Percentiles rank a stretch among this genome's conserved stretches.
phyloP scores from a whole-genome alignment of 2,329 filamentous ascomycete genomes.

The Colletotrichum noveboracense region DNA sequence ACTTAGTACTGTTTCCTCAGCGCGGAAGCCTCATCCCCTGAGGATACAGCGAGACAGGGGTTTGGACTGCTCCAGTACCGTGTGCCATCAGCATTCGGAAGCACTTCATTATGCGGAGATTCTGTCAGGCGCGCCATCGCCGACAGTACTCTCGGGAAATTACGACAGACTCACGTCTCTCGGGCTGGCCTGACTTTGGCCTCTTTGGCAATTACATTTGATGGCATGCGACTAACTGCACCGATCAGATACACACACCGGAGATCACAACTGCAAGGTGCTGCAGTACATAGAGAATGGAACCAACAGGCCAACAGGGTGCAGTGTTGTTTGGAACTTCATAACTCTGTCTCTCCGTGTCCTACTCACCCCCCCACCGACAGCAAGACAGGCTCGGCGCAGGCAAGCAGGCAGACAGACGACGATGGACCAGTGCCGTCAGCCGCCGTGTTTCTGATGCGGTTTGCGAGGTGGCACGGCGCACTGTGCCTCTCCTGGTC shows the following conservation, averaged over 20 bases:
- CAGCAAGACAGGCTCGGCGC: background rate
- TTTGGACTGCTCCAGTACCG: background rate
- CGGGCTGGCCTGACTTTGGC: background rate
- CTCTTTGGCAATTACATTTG: background rate
- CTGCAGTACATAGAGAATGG: background rate
- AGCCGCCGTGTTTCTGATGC: constrained; percentile 10
- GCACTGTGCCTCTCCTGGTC: background rate
- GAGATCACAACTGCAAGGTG: background rate
- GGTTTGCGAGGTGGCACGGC: background rate
- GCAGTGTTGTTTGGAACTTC: background rate
- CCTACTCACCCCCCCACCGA: background rate
- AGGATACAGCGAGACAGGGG: background rate
- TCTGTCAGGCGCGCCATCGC: background rate
- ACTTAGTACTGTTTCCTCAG: background rate
- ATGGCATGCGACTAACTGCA: background rate
- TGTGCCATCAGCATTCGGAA: background rate
- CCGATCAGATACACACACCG: background rate
- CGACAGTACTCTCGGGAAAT: background rate
- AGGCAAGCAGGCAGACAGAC: background rate
- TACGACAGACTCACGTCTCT: background rate
- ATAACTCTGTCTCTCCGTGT: background rate
- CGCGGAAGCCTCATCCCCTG: background rate
- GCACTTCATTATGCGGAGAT: background rate
- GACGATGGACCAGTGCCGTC: background rate
- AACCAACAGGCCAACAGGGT: background rate